phyloP scores from a whole-genome alignment of 306 rosid genomes.

The Inga laurina region DNA sequence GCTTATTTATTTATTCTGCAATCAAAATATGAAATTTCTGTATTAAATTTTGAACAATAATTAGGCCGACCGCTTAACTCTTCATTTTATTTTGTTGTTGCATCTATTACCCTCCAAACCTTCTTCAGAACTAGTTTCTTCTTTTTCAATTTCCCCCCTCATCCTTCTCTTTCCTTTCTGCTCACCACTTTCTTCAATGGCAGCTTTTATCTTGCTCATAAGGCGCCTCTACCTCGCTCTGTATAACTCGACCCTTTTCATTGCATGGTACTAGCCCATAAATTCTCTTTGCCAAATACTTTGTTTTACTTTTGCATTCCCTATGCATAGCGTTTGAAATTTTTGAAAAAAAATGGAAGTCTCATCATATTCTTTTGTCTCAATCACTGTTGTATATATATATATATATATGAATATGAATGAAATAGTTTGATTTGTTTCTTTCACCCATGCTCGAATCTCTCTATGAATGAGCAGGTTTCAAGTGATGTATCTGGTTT shows the following conservation, averaged over 20 bases:
- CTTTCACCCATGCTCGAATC: too few relatives aligned
- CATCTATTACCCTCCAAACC: not conserved
- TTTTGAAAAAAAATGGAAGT: not conserved
- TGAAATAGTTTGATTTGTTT: not conserved
- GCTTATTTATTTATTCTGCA: not conserved
- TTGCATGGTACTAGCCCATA: constrained; percentile 62
- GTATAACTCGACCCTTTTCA: constrained; percentile 70
- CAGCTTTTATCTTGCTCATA: constrained; percentile 40
- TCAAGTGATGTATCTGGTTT: constrained; percentile 59
- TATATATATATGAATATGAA: not conserved
- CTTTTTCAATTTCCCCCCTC: too few relatives aligned
- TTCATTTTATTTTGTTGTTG: not conserved
- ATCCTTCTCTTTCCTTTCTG: not conserved
- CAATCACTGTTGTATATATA: not conserved
- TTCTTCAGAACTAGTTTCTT: not conserved
- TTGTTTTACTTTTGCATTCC: not conserved
- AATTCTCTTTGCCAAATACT: not conserved
- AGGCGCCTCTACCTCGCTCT: constrained; percentile 65
- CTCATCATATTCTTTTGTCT: not conserved
- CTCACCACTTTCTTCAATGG: constrained; percentile 45
- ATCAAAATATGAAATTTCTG: not conserved
- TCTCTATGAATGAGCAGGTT: constrained; percentile 41
- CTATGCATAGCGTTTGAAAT: not conserved
- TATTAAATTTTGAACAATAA: not conserved
- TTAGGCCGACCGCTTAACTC: not conserved